Percentiles rank a stretch among this genome's conserved stretches.
phyloP scores from a whole-genome alignment of 2,329 filamentous ascomycete genomes.

The Mycogone perniciosa region DNA sequence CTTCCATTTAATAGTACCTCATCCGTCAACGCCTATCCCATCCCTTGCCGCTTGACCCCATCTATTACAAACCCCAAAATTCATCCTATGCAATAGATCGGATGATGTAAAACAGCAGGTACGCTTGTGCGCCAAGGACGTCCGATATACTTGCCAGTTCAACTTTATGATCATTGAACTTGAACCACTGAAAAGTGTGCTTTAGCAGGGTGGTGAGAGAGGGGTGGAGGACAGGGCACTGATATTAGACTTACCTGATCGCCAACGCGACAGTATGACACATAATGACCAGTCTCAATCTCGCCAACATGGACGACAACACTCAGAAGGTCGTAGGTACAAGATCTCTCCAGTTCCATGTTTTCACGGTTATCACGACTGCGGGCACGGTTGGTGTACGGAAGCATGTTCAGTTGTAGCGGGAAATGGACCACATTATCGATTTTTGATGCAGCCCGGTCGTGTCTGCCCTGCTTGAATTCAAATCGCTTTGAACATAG shows the following conservation, averaged over 20 bases:
- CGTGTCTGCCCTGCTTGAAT: constrained; percentile 58
- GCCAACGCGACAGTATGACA: constrained; percentile 78
- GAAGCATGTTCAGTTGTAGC: constrained; percentile 79
- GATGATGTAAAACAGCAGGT: constrained; percentile 82
- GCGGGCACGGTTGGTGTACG: constrained; percentile 69
- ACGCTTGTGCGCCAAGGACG: constrained; percentile 79
- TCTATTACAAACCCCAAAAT: not conserved
- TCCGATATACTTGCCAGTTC: constrained; percentile 77
- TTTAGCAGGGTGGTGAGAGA: constrained; percentile 12
- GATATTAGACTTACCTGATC: constrained; percentile 44
- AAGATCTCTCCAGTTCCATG: constrained; percentile 56
- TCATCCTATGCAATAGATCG: constrained; percentile 42
- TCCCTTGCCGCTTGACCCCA: too few relatives aligned
- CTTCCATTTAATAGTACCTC: not conserved
- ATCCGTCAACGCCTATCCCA: not conserved
- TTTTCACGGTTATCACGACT: constrained; percentile 44
- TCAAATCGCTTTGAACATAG: constrained; percentile 54
- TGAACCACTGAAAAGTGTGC: constrained; percentile 64
- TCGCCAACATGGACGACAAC: constrained; percentile 92
- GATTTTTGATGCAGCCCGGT: constrained; percentile 75
- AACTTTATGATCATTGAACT: constrained; percentile 93
- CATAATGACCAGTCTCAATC: constrained; percentile 87
- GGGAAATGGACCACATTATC: constrained; percentile 83
- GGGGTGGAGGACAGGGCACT: not conserved
- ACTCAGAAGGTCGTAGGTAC: constrained; percentile 79